Base-by-base conservation (phyloP, 148 eudicot species). In the Camellia sinensis region DNA sequence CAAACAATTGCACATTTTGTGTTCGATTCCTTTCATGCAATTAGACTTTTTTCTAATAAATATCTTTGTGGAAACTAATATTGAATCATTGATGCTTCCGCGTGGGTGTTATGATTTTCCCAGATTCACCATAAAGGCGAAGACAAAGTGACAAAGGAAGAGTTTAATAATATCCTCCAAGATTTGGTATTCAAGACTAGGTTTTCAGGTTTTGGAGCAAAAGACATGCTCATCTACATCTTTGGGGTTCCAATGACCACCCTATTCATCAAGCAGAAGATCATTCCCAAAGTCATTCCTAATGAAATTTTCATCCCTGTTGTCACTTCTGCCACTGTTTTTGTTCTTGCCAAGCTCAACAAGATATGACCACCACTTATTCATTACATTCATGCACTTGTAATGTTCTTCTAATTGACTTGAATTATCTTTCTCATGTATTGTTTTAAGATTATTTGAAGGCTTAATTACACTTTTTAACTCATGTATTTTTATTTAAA, bases 321-420 rank as follows among this genome's bases (percentile, higher is more conserved):
- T 0, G 89, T 95, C 75, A 93, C 98, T 61, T 93, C 97, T 50
- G 90, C 89, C 46, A 91, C 97, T 63, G 97, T 93, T 73, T 87
- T 93, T 40, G 75, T 87, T 60, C 96, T 95, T 77, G 93, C 92
- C 64, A 86, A 84, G 75, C 83, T 84, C 5, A 89, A 95, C 84
- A 95, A 92, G 85, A 80, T 94, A 69, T 92, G 80, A 74, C 13
- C 12, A 67, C 43, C 37, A 10, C 3, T 3, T 22, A n/a, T 7
- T 13, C 3, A 9, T 2, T 2, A 46, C 50, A 46, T 53, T 9
- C 56, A 53, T 53, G 56, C 6, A 53, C 1, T 53, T 53, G 56
- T 11, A 53, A 53, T 53, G 8, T 3, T 53, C 56, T 53, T 53
- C 56, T 4, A 3, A 53, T 46, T 46, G 50, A 46, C 3, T 2